Percentiles rank a stretch among this genome's conserved stretches.
These are phyloP conservation scores for Patellaria atrata DNA, from an alignment of 495 filamentous ascomycete species.

Conservation along the genomic window DNA sequence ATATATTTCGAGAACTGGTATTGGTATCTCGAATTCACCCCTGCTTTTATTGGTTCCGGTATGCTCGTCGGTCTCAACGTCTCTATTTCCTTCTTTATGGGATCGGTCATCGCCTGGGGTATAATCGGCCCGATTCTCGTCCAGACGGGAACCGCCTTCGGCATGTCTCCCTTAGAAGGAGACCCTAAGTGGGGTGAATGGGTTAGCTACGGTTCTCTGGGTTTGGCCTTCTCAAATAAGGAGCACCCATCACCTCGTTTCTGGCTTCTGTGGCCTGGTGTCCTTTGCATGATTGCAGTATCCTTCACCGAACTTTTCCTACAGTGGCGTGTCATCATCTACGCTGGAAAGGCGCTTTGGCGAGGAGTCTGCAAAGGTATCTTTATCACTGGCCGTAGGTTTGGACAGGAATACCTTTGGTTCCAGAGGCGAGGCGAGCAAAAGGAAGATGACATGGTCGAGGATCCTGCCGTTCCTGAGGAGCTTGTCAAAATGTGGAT, in stretches of 20 bases:
- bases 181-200: conserved; percentile 38
- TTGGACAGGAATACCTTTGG: conserved; percentile 33
- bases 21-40: conserved; percentile 50
- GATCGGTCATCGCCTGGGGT: conserved; percentile 47
- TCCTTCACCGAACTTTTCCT: conserved; percentile 45
- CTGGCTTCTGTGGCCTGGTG: conserved; percentile 54
- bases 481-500: conserved; percentile 49
- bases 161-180: conserved; percentile 21
- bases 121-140: conserved; percentile 50
- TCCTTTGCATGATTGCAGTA: conserved; percentile 47
- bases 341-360: conserved; percentile 36
- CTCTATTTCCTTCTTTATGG: conserved; percentile 46
- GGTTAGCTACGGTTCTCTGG: conserved; percentile 37
- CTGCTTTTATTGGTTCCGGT: conserved; percentile 51
- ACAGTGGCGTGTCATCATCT: conserved; percentile 45
- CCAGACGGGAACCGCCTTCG: conserved; percentile 38
- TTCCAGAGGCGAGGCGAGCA: conserved; percentile 31
- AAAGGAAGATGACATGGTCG: conserved; percentile 25
- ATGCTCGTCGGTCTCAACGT: conserved; percentile 53
- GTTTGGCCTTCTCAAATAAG: conserved; percentile 28
- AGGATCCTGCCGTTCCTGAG: conserved; percentile 38
- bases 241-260: conserved; percentile 43
- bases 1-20: conserved; percentile 51
- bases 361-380: conserved; percentile 31
- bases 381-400: conserved; percentile 26